Conservation (phyloP, 1,139 yeast genomes). For the Wickerhamomyces sp. region DNA sequence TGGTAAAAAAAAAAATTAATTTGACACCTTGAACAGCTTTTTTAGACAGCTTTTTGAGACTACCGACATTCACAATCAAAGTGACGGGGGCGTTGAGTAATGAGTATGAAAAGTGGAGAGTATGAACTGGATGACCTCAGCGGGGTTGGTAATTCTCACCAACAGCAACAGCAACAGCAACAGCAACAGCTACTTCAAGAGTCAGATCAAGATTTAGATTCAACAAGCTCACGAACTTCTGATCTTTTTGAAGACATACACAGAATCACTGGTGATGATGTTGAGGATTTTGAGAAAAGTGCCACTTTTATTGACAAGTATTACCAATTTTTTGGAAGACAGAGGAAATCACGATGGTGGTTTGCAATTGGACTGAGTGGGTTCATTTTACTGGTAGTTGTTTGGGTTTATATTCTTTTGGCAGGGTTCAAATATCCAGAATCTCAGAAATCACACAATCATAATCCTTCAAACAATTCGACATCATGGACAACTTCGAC, state of each 20-base stretch:
- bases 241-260: slow-evolving; percentile 6
- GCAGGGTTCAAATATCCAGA: slow-evolving; percentile 1
- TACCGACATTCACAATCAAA: no score
- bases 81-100: no score
- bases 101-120: no score
- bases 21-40: no score
- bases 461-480: not conserved
- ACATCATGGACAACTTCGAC: not conserved
- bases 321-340: not conserved
- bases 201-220: no score
- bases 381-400: not conserved
- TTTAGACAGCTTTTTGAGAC: no score
- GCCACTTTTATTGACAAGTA: slow-evolving; percentile 5
- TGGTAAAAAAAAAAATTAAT: no score
- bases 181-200: no score
- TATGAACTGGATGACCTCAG: no score
- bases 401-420: slow-evolving; percentile 6
- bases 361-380: not conserved
- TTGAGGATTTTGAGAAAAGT: slow-evolving; percentile 5
- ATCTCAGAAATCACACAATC: not conserved
- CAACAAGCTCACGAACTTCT: slow-evolving; percentile 4
- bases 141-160: no score
- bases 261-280: slow-evolving; percentile 1
- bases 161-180: no score
- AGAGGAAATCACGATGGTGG: not conserved